A percentile compares a stretch with the other conserved stretches of the same genome.
Evolutionary conservation across 805 yeast species (phyloP).

Genomic region (Yarrowia alimentaria): DNA sequence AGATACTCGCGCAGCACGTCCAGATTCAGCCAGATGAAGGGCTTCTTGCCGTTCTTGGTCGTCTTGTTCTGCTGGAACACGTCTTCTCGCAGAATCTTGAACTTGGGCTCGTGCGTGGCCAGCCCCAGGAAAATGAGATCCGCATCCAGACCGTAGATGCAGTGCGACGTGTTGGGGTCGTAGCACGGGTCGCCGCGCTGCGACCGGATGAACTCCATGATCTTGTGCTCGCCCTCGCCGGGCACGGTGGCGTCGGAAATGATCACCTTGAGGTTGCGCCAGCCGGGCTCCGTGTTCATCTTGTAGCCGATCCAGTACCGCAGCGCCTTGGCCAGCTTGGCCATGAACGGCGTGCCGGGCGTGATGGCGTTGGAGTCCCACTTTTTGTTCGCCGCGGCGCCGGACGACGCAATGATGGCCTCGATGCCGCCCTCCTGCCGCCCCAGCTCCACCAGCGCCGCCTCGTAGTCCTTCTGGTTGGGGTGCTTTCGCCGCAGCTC

Average conservation of each 20-base stretch:
- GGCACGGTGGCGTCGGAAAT: constrained; percentile 96
- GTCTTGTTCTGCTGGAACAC: constrained; percentile 69
- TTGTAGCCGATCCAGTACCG: constrained; percentile 93
- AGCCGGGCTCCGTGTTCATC: constrained; percentile 83
- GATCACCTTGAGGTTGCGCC: constrained; percentile 85
- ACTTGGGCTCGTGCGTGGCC: constrained; percentile 98
- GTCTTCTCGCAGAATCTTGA: constrained; percentile 89
- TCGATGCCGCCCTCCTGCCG: too few species aligned
- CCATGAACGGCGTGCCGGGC: constrained; percentile 99
- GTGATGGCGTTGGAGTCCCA: constrained; percentile 98
- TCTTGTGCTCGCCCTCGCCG: constrained; percentile 99
- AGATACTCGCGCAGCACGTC: constrained; percentile 85
- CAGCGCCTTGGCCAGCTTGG: constrained; percentile 73
- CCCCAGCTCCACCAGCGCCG: too few species aligned
- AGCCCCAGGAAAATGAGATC: constrained; percentile 93
- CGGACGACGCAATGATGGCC: too few species aligned
- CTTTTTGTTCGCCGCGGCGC: too few species aligned
- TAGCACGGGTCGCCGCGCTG: constrained; percentile 85
- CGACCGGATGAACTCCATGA: constrained; percentile 91
- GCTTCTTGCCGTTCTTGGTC: constrained; percentile 58
- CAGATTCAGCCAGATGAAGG: constrained; percentile 91
- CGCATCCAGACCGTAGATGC: constrained; percentile 96
- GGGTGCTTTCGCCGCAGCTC: constrained; percentile 50
- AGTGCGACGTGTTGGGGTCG: constrained; percentile 91
- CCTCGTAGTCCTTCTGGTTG: too few species aligned